phyloP scores from a whole-genome alignment of 2,329 filamentous ascomycete species.

The Microsporum ferrugineum region DNA sequence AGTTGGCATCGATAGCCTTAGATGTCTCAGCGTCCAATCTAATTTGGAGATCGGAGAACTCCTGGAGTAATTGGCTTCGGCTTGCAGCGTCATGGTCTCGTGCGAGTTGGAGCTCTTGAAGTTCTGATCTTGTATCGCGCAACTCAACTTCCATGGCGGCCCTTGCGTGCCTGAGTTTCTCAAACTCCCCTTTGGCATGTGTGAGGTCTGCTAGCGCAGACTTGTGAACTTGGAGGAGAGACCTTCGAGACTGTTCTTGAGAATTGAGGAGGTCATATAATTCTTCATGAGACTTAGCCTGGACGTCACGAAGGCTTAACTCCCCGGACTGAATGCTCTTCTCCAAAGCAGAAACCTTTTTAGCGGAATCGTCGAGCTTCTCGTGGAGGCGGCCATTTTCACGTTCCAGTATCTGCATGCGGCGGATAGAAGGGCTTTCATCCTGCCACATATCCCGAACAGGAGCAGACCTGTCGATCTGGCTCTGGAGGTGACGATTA shows the following conservation, averaged over 20 bases:
- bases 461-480: constrained; percentile 60
- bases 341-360: constrained; percentile 83
- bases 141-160: constrained; percentile 73
- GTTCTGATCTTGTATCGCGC: constrained; percentile 69
- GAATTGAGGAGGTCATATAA: constrained; percentile 84
- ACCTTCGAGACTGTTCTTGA: constrained; percentile 78
- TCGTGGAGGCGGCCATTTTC: constrained; percentile 87
- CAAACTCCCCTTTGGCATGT: constrained; percentile 76
- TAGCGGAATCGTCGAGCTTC: constrained; percentile 84
- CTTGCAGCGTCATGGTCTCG: constrained; percentile 81
- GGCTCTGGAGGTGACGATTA: constrained; percentile 80
- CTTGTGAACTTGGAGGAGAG: constrained; percentile 73
- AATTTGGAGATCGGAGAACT: constrained; percentile 89
- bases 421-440: constrained; percentile 64
- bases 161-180: constrained; percentile 73
- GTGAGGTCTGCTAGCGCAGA: constrained; percentile 72
- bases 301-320: constrained; percentile 77
- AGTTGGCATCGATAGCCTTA: constrained; percentile 69
- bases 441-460: constrained; percentile 53
- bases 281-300: constrained; percentile 88
- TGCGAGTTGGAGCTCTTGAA: constrained; percentile 65
- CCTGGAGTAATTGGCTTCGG: constrained; percentile 76
- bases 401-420: constrained; percentile 83
- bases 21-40: constrained; percentile 80
- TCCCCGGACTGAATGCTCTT: constrained; percentile 77